phyloP scores from a whole-genome alignment of 257 asterid species.

The Solanum chmielewskii region DNA sequence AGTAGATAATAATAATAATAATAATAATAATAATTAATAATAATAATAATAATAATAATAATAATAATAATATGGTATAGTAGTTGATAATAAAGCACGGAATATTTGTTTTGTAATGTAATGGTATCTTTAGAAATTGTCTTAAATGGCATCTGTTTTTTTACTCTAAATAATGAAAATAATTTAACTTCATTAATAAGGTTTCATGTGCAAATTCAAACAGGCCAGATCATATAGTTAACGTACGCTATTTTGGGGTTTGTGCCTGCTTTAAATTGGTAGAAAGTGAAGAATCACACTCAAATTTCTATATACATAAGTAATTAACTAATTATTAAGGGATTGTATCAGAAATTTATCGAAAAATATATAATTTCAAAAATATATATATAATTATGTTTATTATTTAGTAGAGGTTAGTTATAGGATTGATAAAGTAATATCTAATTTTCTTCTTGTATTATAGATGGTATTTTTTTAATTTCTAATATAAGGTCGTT shows the following conservation, averaged over 20 bases:
- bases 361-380: too few relatives aligned
- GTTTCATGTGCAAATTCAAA: not conserved
- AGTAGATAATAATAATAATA: not conserved
- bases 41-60: not conserved
- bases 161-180: not conserved
- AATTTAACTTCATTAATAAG: not conserved
- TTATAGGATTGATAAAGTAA: too few relatives aligned
- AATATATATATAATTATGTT: too few relatives aligned
- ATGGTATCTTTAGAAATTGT: not conserved
- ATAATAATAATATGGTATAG: not conserved
- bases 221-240: not conserved
- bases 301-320: not conserved
- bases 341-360: too few relatives aligned
- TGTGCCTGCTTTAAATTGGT: not conserved
- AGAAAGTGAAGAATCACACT: not conserved
- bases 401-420: too few relatives aligned
- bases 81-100: not conserved
- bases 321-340: too few relatives aligned
- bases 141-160: not conserved
- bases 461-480: too few relatives aligned
- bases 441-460: too few relatives aligned
- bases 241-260: not conserved
- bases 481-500: accelerated
- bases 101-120: not conserved
- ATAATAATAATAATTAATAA: not conserved